Percentiles rank a stretch among this genome's conserved stretches.
Evolutionary conservation across 1,284 basidiomycete species (phyloP).

Genomic region (Sparassis latifolia): DNA sequence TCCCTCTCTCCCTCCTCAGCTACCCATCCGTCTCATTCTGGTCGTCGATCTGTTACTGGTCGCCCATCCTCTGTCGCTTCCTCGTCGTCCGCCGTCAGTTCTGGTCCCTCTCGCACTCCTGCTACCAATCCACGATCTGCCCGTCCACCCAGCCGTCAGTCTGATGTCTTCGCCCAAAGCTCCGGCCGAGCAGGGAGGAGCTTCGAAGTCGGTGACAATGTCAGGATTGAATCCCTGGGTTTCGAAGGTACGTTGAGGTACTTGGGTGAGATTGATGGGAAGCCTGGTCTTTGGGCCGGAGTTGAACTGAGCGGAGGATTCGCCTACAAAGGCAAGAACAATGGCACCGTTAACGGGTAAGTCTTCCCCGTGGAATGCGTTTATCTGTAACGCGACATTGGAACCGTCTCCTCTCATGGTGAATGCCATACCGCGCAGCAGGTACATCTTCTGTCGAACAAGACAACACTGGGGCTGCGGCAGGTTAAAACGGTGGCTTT

Average conservation of each 20-base stretch:
- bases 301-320: slow-evolving; percentile 86
- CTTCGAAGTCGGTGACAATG: slow-evolving; percentile 73
- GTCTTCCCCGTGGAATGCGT: slow-evolving; percentile 22
- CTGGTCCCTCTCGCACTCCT: slow-evolving; percentile 40
- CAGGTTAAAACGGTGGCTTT: too few relatives aligned
- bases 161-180: slow-evolving; percentile 46
- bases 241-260: slow-evolving; percentile 80
- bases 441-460: too few relatives aligned
- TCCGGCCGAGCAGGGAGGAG: slow-evolving; percentile 35
- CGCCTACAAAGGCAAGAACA: slow-evolving; percentile 92
- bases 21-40: slow-evolving; percentile 24
- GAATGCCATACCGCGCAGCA: too few relatives aligned
- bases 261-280: slow-evolving; percentile 79
- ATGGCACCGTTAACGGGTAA: slow-evolving; percentile 86
- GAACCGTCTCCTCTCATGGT: background rate
- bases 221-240: slow-evolving; percentile 78
- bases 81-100: slow-evolving; percentile 34
- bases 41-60: slow-evolving; percentile 34
- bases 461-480: too few relatives aligned
- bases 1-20: slow-evolving; percentile 45
- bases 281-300: slow-evolving; percentile 85
- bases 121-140: slow-evolving; percentile 28
- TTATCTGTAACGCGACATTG: background rate
- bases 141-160: slow-evolving; percentile 55
- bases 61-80: slow-evolving; percentile 32